Conservation (phyloP, 2,329 filamentous ascomycete species). For the Ophiosphaerella narmari region DNA sequence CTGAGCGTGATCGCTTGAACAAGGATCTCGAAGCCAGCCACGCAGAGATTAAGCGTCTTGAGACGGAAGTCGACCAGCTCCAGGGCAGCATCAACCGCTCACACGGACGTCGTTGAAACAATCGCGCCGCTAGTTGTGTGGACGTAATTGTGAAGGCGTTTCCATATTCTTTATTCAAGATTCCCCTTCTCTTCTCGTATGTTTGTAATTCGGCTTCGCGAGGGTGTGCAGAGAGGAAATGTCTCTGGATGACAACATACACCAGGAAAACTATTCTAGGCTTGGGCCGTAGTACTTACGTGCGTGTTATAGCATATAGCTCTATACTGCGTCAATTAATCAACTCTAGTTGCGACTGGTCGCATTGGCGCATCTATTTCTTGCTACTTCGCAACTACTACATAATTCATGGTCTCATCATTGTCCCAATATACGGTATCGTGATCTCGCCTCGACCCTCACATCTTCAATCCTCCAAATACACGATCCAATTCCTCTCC, state of each 20-base stretch:
- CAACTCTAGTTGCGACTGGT: constrained; percentile 31
- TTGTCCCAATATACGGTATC: neutral
- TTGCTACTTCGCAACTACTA: neutral
- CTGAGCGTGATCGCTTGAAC: constrained; percentile 97
- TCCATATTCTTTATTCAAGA: constrained; percentile 43
- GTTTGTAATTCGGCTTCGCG: constrained; percentile 48
- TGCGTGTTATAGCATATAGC: constrained; percentile 24
- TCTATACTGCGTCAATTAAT: constrained; percentile 36
- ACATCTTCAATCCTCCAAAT: constrained; percentile 65
- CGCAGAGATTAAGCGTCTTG: constrained; percentile 84
- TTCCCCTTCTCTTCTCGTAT: constrained; percentile 48
- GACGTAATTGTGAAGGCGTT: constrained; percentile 19
- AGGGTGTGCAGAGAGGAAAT: constrained; percentile 10
- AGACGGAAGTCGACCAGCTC: constrained; percentile 90
- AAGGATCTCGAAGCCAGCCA: constrained; percentile 99
- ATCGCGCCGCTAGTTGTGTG: constrained; percentile 10
- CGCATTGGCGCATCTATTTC: constrained; percentile 6
- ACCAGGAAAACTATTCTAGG: constrained; percentile 14
- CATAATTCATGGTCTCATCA: neutral
- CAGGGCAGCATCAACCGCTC: constrained; percentile 88
- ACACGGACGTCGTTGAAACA: constrained; percentile 80
- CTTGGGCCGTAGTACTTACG: constrained; percentile 10
- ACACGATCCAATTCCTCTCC: constrained; percentile 65
- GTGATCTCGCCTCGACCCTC: neutral
- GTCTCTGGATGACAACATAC: neutral